Evolutionary conservation across 441 rosid genomes (phyloP).

Genomic region (Capsella rubella): DNA sequence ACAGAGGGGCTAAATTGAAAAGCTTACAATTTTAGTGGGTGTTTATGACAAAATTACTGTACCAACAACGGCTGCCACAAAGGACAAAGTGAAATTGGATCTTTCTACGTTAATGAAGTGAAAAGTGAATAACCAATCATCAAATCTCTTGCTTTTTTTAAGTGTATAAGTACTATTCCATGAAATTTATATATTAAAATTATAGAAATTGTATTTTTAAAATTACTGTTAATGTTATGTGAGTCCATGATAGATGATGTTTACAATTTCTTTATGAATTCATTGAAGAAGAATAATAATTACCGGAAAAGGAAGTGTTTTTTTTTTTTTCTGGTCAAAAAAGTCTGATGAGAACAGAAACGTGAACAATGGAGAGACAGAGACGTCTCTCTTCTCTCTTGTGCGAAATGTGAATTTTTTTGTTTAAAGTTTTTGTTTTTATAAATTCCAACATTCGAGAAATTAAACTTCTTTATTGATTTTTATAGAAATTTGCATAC

Average conservation of each 20-base stretch:
- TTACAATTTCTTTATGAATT: background rate
- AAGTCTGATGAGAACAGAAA: constrained; percentile 28
- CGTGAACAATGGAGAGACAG: constrained; percentile 38
- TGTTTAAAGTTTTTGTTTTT: background rate
- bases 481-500: constrained; percentile 28
- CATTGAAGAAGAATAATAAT: background rate
- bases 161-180: background rate
- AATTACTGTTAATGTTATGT: too few relatives aligned
- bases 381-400: constrained; percentile 20
- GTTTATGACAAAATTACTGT: background rate
- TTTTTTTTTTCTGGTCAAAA: constrained; percentile 24
- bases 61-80: background rate
- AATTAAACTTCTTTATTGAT: constrained; percentile 22
- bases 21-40: background rate
- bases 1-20: background rate
- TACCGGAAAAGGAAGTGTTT: constrained; percentile 19
- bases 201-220: too few relatives aligned
- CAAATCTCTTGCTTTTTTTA: background rate
- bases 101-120: constrained; percentile 13
- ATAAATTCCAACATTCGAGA: constrained; percentile 22
- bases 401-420: constrained; percentile 1
- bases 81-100: constrained; percentile 22
- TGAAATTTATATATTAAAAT: background rate
- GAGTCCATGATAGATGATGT: too few relatives aligned
- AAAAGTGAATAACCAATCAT: constrained; percentile 14